phyloP scores from a whole-genome alignment of 2,329 filamentous ascomycete genomes.

The Bimuria novae-zelandiae region DNA sequence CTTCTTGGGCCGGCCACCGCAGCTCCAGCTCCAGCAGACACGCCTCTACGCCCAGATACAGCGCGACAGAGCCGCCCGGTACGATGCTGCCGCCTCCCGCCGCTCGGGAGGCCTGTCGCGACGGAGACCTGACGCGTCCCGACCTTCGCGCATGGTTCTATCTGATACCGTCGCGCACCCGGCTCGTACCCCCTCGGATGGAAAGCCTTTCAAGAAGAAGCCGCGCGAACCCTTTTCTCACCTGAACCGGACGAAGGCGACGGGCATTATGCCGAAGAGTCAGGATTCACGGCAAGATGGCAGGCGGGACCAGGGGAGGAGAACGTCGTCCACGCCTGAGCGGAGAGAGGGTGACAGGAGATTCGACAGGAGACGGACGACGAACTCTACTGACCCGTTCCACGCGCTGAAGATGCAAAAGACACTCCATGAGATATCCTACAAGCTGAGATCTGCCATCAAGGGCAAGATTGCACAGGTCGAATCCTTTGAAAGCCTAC shows the following conservation, averaged over 20 bases:
- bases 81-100: conserved; percentile 9
- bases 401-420: conserved; percentile 96
- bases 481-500: conserved; percentile 80
- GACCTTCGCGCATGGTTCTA: conserved; percentile 56
- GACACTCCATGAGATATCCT: conserved; percentile 74
- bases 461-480: conserved; percentile 68
- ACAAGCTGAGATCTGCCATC: conserved; percentile 66
- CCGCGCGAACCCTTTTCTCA: conserved; percentile 36
- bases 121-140: conserved; percentile 41
- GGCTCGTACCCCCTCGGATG: conserved; percentile 19
- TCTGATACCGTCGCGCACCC: conserved; percentile 46
- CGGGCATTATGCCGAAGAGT: conserved; percentile 27
- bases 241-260: conserved; percentile 40
- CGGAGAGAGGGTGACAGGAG: conserved; percentile 10
- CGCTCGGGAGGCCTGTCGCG: conserved; percentile 15
- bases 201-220: conserved; percentile 25
- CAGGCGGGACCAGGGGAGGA: conserved; percentile 11
- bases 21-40: conserved; percentile 31
- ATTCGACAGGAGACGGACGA: conserved; percentile 35
- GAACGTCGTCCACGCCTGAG: not conserved
- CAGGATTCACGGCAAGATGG: conserved; percentile 15
- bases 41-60: conserved; percentile 45
- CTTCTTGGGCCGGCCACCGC: conserved; percentile 18
- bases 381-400: conserved; percentile 61
- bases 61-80: conserved; percentile 20